Percentiles rank a stretch among this genome's conserved stretches.
Evolutionary conservation across 192 early-diverging fungal genomes (phyloP).

Genomic region (Gonapodya prolifera): DNA sequence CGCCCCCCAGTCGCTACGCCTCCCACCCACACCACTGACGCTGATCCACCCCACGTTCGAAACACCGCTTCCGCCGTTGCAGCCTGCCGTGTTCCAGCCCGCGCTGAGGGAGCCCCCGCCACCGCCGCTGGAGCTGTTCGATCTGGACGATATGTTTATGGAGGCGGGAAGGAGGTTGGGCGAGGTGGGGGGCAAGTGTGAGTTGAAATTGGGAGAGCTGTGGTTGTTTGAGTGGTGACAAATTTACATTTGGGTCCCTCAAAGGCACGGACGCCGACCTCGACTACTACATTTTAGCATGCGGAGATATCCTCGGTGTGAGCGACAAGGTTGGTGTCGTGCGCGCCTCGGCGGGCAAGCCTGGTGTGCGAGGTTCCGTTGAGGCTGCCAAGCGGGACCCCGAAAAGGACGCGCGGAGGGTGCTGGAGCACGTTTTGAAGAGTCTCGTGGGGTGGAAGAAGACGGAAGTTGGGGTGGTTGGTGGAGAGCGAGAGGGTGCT

Average conservation of each 20-base stretch:
- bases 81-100: slow-evolving; percentile 48
- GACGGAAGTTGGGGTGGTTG: not conserved
- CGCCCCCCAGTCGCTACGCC: slow-evolving; percentile 20
- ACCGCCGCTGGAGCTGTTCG: slow-evolving; percentile 45
- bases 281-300: slow-evolving; percentile 50
- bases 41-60: slow-evolving; percentile 52
- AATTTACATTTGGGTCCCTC: not conserved
- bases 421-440: slow-evolving; percentile 40
- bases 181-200: slow-evolving; percentile 50
- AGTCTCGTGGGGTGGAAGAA: slow-evolving; percentile 46
- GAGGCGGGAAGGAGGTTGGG: slow-evolving; percentile 32
- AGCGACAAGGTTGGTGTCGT: slow-evolving; percentile 21
- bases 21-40: slow-evolving; percentile 42
- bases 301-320: slow-evolving; percentile 42
- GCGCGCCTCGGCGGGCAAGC: not conserved
- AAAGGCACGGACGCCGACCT: slow-evolving; percentile 43
- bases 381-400: slow-evolving; percentile 7
- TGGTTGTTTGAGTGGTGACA: slow-evolving; percentile 1
- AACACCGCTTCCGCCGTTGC: slow-evolving; percentile 46
- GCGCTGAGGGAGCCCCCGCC: slow-evolving; percentile 38
- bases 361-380: too few relatives aligned
- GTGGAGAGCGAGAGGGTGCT: not conserved
- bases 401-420: slow-evolving; percentile 34
- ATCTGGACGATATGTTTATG: slow-evolving; percentile 50
- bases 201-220: slow-evolving; percentile 6